Base-by-base conservation (phyloP, 805 yeast species). In the Kodamaea kakaduensis region DNA sequence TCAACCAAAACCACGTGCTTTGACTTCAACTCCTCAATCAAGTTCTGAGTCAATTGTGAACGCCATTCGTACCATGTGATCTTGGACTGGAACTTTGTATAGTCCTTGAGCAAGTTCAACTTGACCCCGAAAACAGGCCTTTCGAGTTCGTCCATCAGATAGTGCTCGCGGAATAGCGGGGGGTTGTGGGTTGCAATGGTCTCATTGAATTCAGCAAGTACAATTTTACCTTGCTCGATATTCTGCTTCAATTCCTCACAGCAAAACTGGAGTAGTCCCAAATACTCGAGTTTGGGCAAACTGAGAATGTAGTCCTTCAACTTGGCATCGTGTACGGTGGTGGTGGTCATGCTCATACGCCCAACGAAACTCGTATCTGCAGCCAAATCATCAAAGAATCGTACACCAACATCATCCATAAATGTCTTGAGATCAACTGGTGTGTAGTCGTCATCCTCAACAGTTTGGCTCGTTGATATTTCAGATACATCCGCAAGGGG, bases 61-160 rank as follows among this genome's bases (percentile, higher is more conserved):
- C 84, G 58, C 87, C 86, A 80, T 32, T 69, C 71, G 44, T 73
- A 75, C 84, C 85, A 80, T 0, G 71, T 71, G 24, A 66, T 68
- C 39, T 62, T 66, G 0, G 84, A 75, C 46, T 73, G 75, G 19
- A 68, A 60, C 19, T 77, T 61, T 1, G 84, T 65, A 40, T 57
- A 71, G 19, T 66, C 71, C 47, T 76, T 75, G 27, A 78, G 57
- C 9, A 69, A 40, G 39, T 67, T 70, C 32, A 78, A 64, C 40
- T 73, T 73, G n/a, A 68, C 55, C 23, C 64, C 67, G 66, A 77
- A 63, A 2, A 51, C 46, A 26, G 58, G 54, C 43, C 63, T 64
- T 5, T 63, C 71, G 23, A 56, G 58, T 2, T 58, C 52, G 5
- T 59, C 44, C 1, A 75, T 55, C 1, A 58, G 53, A 37, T 71